phyloP scores from a whole-genome alignment of 108 stramenopile genomes.

The Nitzschia palea region DNA sequence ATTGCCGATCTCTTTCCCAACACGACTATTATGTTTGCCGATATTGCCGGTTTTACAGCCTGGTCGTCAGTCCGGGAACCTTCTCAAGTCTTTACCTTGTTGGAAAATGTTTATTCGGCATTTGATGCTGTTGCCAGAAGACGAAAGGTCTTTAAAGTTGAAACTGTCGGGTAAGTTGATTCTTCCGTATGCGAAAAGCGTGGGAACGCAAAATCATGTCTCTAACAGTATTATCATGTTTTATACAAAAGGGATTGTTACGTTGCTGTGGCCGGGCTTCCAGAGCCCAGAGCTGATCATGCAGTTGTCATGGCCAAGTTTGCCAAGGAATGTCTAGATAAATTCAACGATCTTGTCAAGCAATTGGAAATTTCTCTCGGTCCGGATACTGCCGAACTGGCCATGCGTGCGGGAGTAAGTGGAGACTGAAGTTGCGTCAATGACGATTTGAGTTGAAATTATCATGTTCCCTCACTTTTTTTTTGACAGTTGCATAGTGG shows the following conservation, averaged over 20 bases:
- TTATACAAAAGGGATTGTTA: constrained; percentile 77
- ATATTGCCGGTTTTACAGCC: constrained; percentile 50
- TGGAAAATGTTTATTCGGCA: constrained; percentile 52
- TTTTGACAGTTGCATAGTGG: constrained; percentile 43
- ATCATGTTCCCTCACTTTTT: not conserved
- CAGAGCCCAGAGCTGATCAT: constrained; percentile 50
- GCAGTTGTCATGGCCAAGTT: constrained; percentile 48
- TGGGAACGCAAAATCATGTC: no score
- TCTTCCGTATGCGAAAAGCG: no score
- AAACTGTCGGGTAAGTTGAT: constrained; percentile 28
- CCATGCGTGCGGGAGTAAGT: constrained; percentile 42
- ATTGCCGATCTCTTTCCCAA: constrained; percentile 75
- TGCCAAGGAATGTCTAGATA: constrained; percentile 37
- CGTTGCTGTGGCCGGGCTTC: constrained; percentile 55
- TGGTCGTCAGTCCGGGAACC: constrained; percentile 50
- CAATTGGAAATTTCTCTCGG: constrained; percentile 29
- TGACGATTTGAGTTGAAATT: not conserved
- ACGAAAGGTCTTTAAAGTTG: constrained; percentile 51
- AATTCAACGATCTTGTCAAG: constrained; percentile 33
- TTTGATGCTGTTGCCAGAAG: constrained; percentile 50
- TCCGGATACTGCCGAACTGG: constrained; percentile 34
- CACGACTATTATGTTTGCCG: constrained; percentile 68
- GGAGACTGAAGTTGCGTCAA: no score
- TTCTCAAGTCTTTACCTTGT: constrained; percentile 48
- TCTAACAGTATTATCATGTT: no score